phyloP scores from a whole-genome alignment of 1,139 yeast species.

The Diutina sp. region DNA sequence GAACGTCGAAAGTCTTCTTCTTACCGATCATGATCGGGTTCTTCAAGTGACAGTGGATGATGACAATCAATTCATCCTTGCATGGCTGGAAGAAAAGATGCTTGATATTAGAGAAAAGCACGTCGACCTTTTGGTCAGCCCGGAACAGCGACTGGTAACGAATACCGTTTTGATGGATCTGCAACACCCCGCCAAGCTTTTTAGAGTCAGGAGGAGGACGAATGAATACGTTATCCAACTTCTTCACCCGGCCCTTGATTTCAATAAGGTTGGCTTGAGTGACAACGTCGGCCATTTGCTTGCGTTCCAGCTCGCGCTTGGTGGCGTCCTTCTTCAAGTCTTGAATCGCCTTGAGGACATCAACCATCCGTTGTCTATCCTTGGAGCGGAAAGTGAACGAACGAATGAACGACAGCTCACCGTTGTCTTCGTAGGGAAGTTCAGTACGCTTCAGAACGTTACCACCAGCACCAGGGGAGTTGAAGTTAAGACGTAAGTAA shows the following conservation, averaged over 20 bases:
- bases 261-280: conserved; percentile 83
- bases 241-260: conserved; percentile 66
- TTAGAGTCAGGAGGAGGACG: conserved; percentile 96
- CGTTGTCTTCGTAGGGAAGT: conserved; percentile 81
- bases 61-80: conserved; percentile 85
- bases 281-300: conserved; percentile 89
- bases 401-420: conserved; percentile 77
- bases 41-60: conserved; percentile 86
- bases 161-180: conserved; percentile 92
- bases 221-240: conserved; percentile 78
- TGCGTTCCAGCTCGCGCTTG: conserved; percentile 82
- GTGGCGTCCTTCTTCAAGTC: conserved; percentile 89
- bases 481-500: conserved; percentile 79
- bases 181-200: conserved; percentile 82
- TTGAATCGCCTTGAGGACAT: conserved; percentile 78
- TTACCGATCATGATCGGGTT: conserved; percentile 93
- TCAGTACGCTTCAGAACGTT: conserved; percentile 59
- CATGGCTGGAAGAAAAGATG: conserved; percentile 94
- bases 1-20: conserved; percentile 89
- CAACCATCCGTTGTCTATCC: conserved; percentile 86
- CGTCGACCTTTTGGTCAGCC: conserved; percentile 78
- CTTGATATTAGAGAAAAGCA: conserved; percentile 79
- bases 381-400: conserved; percentile 81
- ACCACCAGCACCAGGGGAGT: conserved; percentile 84
- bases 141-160: conserved; percentile 79